A percentile compares a stretch with the other conserved stretches of the same genome.
phyloP scores from a whole-genome alignment of 1,139 yeast genomes.

The Casaregolazyma lundiana region DNA sequence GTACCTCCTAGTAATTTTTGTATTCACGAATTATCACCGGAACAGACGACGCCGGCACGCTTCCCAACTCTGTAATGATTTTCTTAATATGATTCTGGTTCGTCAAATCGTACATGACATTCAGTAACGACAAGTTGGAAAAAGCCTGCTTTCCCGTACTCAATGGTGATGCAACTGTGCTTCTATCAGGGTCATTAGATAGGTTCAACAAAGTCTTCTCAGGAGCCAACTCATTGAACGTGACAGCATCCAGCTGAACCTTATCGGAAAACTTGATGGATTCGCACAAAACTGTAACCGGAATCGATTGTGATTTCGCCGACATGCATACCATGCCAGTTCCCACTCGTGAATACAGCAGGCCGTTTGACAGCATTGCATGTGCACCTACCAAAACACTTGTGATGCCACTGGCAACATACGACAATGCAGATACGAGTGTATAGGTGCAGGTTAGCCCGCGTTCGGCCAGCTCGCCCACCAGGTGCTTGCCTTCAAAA shows the following conservation, averaged over 20 bases:
- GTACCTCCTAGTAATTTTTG: constrained; percentile 44
- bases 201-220: constrained; percentile 60
- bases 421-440: constrained; percentile 70
- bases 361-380: constrained; percentile 93
- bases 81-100: constrained; percentile 93
- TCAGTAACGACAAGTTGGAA: constrained; percentile 61
- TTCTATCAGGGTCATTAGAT: constrained; percentile 38
- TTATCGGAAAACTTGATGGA: constrained; percentile 91
- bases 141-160: constrained; percentile 58
- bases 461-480: constrained; percentile 53
- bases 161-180: constrained; percentile 30
- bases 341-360: constrained; percentile 89
- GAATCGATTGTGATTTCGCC: constrained; percentile 82
- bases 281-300: constrained; percentile 94
- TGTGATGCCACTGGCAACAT: constrained; percentile 78
- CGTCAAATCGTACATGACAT: constrained; percentile 87
- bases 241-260: constrained; percentile 92
- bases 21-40: constrained; percentile 95
- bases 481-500: constrained; percentile 83
- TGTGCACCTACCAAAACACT: constrained; percentile 95
- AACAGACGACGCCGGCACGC: constrained; percentile 93
- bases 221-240: constrained; percentile 88
- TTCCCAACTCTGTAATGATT: constrained; percentile 93
- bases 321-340: constrained; percentile 91
- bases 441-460: constrained; percentile 70